Evolutionary conservation across 345 rosid genomes (phyloP), one percentile per base, ranked within the genome.

Genomic region (Sisymbrium irio): DNA sequence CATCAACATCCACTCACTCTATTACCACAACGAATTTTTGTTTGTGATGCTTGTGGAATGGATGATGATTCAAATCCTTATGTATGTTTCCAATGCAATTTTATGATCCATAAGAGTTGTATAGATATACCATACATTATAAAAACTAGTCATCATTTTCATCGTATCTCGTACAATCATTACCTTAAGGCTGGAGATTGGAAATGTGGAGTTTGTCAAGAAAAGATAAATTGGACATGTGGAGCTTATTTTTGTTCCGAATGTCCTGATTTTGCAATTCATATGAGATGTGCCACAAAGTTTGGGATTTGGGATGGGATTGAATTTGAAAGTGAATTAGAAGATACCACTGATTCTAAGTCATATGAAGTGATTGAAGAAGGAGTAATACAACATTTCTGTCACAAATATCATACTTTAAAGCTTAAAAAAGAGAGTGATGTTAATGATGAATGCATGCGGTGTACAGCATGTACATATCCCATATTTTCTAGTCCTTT

Each of bases 1-100:
- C 74, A 70, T 58, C 27, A 58, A 17, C 66, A 58, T 46, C n/a
- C 7, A 70, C 65, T 70, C 9, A 45, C 28, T 33, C 74, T 70
- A 45, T 33, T 70, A 58, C 66, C 66, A 1, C 65, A 46, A 7
- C n/a, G 66, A 35, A 33, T 3, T 0, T 70, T 70, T 35, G 6
- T 44, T 14, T 70, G 66, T 46, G 46, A 33, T 45, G 66, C 46
- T 58, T 70, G 74, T 70, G 74, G 74, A 20, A 70, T 57, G 36
- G 57, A 58, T n/a, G 57, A 58, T 4, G 13, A 58, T 3, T 36
- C 27, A 20, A 70, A 70, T 58, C 74, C 74, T 5, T 70, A 70
- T 58, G 74, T 58, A 10, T 70, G 66, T 58, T 25, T 10, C 14
- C 46, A 46, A 45, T 69, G 65, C 57, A 69, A 69, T 57, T 69